Percentiles rank a stretch among this genome's conserved stretches.
Conservation (phyloP, 768 basidiomycete species). For the Cystobasidium onofrii region DNA sequence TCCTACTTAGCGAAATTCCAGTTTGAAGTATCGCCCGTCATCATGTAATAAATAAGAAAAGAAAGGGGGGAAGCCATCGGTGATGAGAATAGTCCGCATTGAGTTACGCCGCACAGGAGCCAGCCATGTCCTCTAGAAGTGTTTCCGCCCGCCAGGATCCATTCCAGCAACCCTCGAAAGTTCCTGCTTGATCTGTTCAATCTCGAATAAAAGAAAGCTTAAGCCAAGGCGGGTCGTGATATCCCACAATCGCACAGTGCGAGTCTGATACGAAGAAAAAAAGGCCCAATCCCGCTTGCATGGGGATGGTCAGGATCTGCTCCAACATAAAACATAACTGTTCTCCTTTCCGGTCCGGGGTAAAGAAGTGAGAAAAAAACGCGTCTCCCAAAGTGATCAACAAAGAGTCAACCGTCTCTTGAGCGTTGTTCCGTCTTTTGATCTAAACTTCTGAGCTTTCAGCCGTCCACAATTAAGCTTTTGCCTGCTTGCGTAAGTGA, state of each 20-base stretch:
- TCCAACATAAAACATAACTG: neutral
- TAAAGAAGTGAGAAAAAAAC: slow-evolving; percentile 1
- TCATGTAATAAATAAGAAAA: neutral
- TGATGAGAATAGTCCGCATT: slow-evolving; percentile 25
- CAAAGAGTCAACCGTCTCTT: neutral
- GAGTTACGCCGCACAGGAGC: slow-evolving; percentile 15
- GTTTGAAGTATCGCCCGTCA: neutral
- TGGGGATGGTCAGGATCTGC: neutral
- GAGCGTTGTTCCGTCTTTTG: neutral
- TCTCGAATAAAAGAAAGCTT: neutral
- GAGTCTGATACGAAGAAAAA: neutral
- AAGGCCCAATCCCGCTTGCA: neutral
- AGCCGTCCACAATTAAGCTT: neutral
- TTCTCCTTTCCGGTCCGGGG: neutral
- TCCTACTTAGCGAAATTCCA: neutral
- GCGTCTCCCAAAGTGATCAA: neutral
- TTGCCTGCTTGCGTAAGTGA: neutral
- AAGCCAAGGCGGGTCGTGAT: neutral
- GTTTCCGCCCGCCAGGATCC: neutral
- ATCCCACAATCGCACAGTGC: no score
- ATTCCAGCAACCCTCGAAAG: neutral
- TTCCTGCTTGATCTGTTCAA: neutral
- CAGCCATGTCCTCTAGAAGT: neutral
- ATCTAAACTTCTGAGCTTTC: neutral
- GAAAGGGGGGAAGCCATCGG: neutral